Conservation (phyloP, 2,329 filamentous ascomycete genomes). For the Akanthomyces lecanii region DNA sequence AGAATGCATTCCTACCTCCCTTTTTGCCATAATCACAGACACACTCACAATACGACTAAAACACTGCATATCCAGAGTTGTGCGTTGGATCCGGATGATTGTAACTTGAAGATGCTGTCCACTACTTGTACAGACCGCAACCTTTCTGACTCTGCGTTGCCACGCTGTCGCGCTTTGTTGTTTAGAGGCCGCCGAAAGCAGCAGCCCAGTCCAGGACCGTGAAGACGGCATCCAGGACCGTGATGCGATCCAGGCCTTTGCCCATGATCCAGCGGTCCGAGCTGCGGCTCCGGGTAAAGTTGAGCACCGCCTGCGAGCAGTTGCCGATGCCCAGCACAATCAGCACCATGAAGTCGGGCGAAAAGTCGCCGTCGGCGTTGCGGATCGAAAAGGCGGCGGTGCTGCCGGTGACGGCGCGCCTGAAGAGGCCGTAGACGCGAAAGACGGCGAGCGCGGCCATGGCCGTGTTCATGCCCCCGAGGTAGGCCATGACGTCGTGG, state of each 20-base stretch:
- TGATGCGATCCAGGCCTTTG: constrained; percentile 25
- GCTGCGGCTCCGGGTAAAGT: constrained; percentile 20
- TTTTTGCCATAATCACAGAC: constrained; percentile 3
- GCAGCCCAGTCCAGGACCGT: constrained; percentile 21
- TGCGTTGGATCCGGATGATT: not conserved
- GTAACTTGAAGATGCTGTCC: not conserved
- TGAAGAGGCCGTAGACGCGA: not conserved
- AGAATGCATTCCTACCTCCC: too few species aligned
- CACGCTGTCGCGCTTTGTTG: too few species aligned
- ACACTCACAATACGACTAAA: too few species aligned
- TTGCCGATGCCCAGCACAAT: constrained; percentile 24
- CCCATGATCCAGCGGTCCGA: constrained; percentile 26
- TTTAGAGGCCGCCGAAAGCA: not conserved
- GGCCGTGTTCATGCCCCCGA: not conserved
- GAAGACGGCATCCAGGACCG: constrained; percentile 24
- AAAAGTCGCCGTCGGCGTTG: constrained; percentile 18
- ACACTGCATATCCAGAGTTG: too few species aligned
- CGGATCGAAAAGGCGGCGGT: constrained; percentile 15
- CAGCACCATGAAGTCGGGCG: constrained; percentile 22
- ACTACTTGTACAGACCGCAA: not conserved
- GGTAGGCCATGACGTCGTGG: constrained; percentile 9
- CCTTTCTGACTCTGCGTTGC: too few species aligned
- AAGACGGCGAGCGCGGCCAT: constrained; percentile 3
- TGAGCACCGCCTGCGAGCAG: constrained; percentile 25
- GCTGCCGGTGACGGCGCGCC: not conserved